A percentile compares a stretch with the other conserved stretches of the same genome.
Conservation (phyloP, 31 red algal genomes). For the Bonnemaisonia californica region DNA sequence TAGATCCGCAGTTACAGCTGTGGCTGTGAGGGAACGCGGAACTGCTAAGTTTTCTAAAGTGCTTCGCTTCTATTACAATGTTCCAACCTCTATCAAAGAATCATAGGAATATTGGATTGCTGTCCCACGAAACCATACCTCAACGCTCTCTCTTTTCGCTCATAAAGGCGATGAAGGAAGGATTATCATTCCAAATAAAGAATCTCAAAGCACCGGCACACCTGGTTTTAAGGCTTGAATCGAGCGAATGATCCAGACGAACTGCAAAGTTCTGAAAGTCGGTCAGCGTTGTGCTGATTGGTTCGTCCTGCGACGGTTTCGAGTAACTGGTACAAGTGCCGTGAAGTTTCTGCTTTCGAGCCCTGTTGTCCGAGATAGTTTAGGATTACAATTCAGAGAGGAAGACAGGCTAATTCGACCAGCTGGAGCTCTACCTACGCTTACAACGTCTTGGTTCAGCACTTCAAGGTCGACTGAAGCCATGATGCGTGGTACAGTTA, state of each 20-base stretch:
- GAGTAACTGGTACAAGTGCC: constrained; percentile 5
- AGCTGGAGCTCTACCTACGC: too few species aligned
- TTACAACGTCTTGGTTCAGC: constrained; percentile 27
- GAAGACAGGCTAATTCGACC: too few species aligned
- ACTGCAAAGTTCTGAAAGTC: background rate
- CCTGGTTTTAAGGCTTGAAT: background rate
- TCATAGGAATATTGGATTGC: constrained; percentile 10
- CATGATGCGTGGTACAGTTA: constrained; percentile 43
- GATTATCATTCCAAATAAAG: background rate
- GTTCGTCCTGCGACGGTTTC: constrained; percentile 3
- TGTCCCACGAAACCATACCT: background rate
- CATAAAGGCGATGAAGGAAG: background rate
- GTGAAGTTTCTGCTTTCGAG: background rate
- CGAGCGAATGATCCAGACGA: background rate
- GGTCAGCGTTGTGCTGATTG: constrained; percentile 7
- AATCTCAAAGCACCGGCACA: background rate
- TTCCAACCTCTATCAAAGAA: background rate
- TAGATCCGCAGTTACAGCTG: background rate
- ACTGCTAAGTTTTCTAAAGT: constrained; percentile 34
- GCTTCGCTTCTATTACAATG: constrained; percentile 30
- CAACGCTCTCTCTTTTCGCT: background rate
- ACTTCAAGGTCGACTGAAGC: background rate
- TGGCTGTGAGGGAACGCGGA: constrained; percentile 38
- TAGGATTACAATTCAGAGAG: constrained; percentile 1
- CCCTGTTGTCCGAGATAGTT: background rate